Conservation (phyloP, 768 basidiomycete species). For the Agrocybe praecox region DNA sequence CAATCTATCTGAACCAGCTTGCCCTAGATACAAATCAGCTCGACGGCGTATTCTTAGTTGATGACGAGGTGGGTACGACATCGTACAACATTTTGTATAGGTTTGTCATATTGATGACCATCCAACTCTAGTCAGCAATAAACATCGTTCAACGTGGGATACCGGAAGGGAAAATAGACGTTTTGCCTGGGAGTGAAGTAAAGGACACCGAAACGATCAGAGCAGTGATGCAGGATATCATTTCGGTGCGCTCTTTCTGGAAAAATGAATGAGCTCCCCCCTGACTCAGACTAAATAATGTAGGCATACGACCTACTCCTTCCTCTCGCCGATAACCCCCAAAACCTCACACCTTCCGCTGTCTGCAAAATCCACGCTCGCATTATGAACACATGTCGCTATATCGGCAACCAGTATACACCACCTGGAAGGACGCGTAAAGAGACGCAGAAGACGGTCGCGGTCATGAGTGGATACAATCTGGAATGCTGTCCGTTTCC, state of each 20-base stretch:
- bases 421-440: constrained; percentile 28
- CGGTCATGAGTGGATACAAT: constrained; percentile 22
- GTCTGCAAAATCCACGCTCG: constrained; percentile 28
- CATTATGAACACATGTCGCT: constrained; percentile 30
- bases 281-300: too few relatives aligned
- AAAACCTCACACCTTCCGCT: constrained; percentile 13
- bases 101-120: background rate
- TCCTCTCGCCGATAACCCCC: constrained; percentile 8
- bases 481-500: constrained; percentile 31
- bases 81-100: background rate
- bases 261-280: background rate
- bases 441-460: constrained; percentile 26
- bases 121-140: constrained; percentile 17
- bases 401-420: constrained; percentile 18
- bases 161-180: constrained; percentile 13
- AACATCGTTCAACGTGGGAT: constrained; percentile 24
- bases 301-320: constrained; percentile 23
- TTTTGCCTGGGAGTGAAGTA: constrained; percentile 18
- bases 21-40: constrained; percentile 31
- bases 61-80: background rate
- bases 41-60: constrained; percentile 18
- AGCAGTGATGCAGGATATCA: constrained; percentile 27
- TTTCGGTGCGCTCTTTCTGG: constrained; percentile 20
- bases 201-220: constrained; percentile 23
- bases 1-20: constrained; percentile 20